phyloP scores from a whole-genome alignment of 345 rosid genomes.

The Isatis tinctoria region DNA sequence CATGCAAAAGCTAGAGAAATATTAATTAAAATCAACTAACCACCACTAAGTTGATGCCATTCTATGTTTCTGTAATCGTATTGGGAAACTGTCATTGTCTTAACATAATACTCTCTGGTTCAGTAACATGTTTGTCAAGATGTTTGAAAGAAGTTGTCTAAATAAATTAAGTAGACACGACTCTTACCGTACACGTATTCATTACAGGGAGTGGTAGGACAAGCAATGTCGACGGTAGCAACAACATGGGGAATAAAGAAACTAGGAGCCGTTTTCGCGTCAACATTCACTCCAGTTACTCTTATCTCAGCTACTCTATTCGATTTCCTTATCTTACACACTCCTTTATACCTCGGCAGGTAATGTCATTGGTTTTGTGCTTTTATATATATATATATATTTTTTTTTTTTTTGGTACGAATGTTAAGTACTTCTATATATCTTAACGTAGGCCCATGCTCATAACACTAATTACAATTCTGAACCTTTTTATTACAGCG shows the following conservation, averaged over 20 bases:
- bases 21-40: background rate
- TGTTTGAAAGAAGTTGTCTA: background rate
- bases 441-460: background rate
- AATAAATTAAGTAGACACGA: background rate
- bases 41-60: background rate
- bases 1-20: background rate
- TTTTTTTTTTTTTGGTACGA: too few relatives aligned
- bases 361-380: background rate
- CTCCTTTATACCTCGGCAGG: constrained; percentile 68
- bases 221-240: constrained; percentile 70
- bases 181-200: background rate
- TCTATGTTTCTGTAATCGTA: background rate
- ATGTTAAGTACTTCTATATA: too few relatives aligned
- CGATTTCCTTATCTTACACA: constrained; percentile 60
- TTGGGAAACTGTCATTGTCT: background rate
- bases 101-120: background rate
- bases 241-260: constrained; percentile 74
- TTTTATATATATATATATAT: too few relatives aligned
- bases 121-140: background rate
- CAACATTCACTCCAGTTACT: constrained; percentile 56
- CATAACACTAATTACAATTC: background rate
- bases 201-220: constrained; percentile 68
- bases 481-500: constrained; percentile 31
- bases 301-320: constrained; percentile 62
- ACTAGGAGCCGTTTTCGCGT: constrained; percentile 66